A percentile compares a stretch with the other conserved stretches of the same genome.
Evolutionary conservation across 306 rosid genomes (phyloP).

Genomic region (Nissolia schottii): DNA sequence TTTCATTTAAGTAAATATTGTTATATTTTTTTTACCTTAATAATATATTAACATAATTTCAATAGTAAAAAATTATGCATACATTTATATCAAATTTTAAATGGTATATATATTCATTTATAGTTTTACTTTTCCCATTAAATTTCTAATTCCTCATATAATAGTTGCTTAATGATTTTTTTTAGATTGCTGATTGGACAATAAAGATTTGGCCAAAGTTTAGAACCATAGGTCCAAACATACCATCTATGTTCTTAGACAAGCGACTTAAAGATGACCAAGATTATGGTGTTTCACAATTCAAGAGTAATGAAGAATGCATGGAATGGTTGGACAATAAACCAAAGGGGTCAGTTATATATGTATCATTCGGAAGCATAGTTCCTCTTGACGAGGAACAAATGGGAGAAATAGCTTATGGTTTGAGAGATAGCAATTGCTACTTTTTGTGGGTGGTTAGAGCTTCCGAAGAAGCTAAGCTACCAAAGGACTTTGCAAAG

Average conservation of each 20-base stretch:
- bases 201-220: constrained; percentile 26
- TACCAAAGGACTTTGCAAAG: constrained; percentile 26
- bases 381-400: constrained; percentile 1
- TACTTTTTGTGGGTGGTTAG: constrained; percentile 41
- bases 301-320: constrained; percentile 28
- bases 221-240: constrained; percentile 40
- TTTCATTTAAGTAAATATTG: no score
- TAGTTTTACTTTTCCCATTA: background rate
- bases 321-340: constrained; percentile 29
- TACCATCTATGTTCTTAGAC: constrained; percentile 37
- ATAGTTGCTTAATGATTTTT: background rate
- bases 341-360: constrained; percentile 25
- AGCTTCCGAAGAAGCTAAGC: constrained; percentile 1
- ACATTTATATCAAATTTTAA: no score
- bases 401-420: constrained; percentile 25
- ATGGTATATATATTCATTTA: no score
- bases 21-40: no score
- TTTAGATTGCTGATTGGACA: constrained; percentile 28
- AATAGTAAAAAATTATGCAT: background rate
- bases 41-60: no score
- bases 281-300: constrained; percentile 20
- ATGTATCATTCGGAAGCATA: constrained; percentile 33
- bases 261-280: constrained; percentile 27
- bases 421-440: background rate
- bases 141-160: background rate